Base-by-base conservation (phyloP, 345 rosid genomes). In the Brassica nigra region DNA sequence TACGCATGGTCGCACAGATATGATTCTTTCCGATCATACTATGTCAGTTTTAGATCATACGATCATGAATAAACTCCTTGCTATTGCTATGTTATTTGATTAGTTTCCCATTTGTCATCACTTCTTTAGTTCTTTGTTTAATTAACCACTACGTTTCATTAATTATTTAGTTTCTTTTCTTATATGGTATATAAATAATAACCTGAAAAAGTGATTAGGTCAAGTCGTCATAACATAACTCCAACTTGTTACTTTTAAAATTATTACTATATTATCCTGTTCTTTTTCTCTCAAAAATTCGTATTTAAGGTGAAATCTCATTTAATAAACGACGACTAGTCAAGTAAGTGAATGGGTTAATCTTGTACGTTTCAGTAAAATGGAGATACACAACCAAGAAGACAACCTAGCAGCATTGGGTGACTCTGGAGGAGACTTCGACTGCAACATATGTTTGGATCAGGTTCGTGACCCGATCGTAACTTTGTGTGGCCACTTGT, bases 401-500 rank as follows among this genome's bases (percentile, higher is more conserved):
- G 75, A 62, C 58, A 30, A 70, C 47, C 11, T 33, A 15, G 37
- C 54, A 37, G 34, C 58, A 66, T 4, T 65, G 54, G 29, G 14
- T 66, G 81, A 77, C 30, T 76, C 54, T 15, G 75, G 75, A 27
- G 94, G 92, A 76, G 85, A 89, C 83, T 95, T 93, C 71, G 96
- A 91, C 81, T 95, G 99, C 84, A 91, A 88, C 68, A 93, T 95
- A 83, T 95, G 99, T 66, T 82, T 95, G 12, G 98, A 93, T 44
- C 86, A 68, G 66, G 98, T 93, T 4, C 84, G 49, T 0, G 99
- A 95, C 39, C 99, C 99, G 0, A 94, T 95, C 72, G 98, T 95
- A 65, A 95, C 97, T 36, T 90, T 86, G 65, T 95, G 98, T 31
- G 99, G 99, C 34, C 99, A 95, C 84, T 88, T 95, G 58, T 95